These are phyloP conservation scores for Tolypocladium inflatum DNA, from an alignment of 2,329 filamentous ascomycete genomes.

Conservation along the genomic window DNA sequence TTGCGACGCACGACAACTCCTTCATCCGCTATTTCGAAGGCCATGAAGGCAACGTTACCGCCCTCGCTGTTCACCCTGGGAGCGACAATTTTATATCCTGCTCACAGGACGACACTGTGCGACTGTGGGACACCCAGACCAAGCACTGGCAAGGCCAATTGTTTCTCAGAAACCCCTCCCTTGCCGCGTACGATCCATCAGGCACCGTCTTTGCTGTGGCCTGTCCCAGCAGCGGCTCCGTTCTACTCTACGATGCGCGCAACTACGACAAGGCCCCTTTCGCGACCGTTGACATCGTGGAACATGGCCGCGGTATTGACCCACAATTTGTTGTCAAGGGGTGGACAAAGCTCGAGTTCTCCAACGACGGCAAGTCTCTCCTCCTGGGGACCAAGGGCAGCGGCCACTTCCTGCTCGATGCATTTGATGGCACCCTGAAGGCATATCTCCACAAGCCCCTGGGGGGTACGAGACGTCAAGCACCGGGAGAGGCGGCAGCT, in stretches of 20 bases:
- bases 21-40: slow-evolving; percentile 96
- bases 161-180: slow-evolving; percentile 69
- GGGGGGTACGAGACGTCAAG: slow-evolving; percentile 42
- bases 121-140: slow-evolving; percentile 80
- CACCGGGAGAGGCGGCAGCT: slow-evolving; percentile 38
- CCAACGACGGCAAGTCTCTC: slow-evolving; percentile 85
- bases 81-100: slow-evolving; percentile 89
- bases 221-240: slow-evolving; percentile 65
- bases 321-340: slow-evolving; percentile 52
- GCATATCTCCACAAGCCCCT: slow-evolving; percentile 57
- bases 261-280: slow-evolving; percentile 93
- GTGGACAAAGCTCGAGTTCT: slow-evolving; percentile 92
- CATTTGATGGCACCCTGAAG: slow-evolving; percentile 74
- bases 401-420: slow-evolving; percentile 88
- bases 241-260: slow-evolving; percentile 86
- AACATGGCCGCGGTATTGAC: slow-evolving; percentile 38
- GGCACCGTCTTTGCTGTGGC: slow-evolving; percentile 86
- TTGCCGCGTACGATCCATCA: slow-evolving; percentile 86
- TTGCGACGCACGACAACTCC: slow-evolving; percentile 88
- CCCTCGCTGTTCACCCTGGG: slow-evolving; percentile 73
- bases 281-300: slow-evolving; percentile 69
- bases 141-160: slow-evolving; percentile 73
- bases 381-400: slow-evolving; percentile 74
- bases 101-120: slow-evolving; percentile 81
- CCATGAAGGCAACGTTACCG: slow-evolving; percentile 77